Evolutionary conservation across 305 asterid genomes (phyloP), one percentile per base, ranked within the genome.

Genomic region (Solanum hybrid): DNA sequence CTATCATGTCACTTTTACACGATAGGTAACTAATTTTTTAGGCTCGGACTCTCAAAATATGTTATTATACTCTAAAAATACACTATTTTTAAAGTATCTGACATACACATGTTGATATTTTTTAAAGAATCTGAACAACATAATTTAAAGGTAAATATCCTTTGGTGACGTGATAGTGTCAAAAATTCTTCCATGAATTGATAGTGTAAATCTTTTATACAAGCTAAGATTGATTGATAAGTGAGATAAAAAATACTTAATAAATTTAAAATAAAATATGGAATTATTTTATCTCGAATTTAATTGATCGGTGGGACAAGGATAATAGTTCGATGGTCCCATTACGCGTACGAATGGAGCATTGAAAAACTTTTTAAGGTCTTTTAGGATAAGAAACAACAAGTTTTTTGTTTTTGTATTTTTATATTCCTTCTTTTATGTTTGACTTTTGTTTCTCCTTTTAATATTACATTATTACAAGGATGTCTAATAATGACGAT

Each of bases 401-500:
- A 26, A 4, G 40, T 81, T 42, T 13, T 66, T 3, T n/a, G 3
- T 22, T 22, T 78, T 32, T 7, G 8, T 36, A 4, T 17, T 89
- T 36, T 51, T 27, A 10, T 5, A n/a, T 66, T 90, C 86, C 31
- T 42, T 27, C 87, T 51, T 84, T 84, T 7, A 31, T 84, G 75
- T 51, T 84, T 84, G 87, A 84, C 87, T 84, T 84, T 31, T 84
- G 75, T 51, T 60, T 51, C 42, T 84, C 31, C 7, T 31, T 84
- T 51, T 45, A 82, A 42, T 81, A 82, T 27, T 81, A 27, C 38
- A 85, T 51, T 85, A 85, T 85, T 85, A 51, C 31, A 4, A 84
- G 87, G 42, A 56, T 88, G 85, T 89, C 29, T 86, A 89, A 89
- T 84, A 89, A 84, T 90, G 77, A 90, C 88, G 36, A 92, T 38